Percentiles rank a stretch among this genome's conserved stretches.
phyloP scores from a whole-genome alignment of 345 rosid species.

The Eucalyptus microcorys region DNA sequence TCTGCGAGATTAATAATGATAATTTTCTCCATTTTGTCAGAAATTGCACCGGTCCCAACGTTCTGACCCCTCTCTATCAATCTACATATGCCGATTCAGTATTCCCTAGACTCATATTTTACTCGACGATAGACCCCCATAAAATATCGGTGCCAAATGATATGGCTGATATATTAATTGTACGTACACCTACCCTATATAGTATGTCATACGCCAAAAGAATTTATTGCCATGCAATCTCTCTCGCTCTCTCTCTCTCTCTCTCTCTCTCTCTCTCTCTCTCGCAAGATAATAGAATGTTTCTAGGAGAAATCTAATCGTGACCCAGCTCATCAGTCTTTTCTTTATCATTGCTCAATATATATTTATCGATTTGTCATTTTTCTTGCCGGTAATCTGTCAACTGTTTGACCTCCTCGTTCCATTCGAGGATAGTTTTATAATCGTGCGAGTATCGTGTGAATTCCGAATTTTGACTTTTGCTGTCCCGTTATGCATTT shows the following conservation, averaged over 20 bases:
- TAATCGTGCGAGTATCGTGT: background rate
- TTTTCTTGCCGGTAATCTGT: background rate
- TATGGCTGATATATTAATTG: background rate
- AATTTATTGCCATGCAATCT: background rate
- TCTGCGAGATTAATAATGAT: background rate
- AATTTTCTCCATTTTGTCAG: background rate
- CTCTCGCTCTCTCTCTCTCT: background rate
- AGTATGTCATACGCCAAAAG: background rate
- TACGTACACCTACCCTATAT: background rate
- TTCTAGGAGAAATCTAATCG: background rate
- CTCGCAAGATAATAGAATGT: background rate
- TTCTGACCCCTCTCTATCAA: background rate
- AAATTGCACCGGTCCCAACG: background rate
- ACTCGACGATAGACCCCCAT: background rate
- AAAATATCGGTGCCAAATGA: background rate
- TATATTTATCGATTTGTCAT: background rate
- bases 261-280: background rate
- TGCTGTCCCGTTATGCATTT: background rate
- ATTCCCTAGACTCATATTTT: background rate
- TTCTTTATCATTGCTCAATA: background rate
- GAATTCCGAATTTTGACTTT: background rate
- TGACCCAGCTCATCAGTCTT: background rate
- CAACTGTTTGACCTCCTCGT: background rate
- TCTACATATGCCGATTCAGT: background rate
- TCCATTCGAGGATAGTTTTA: background rate